A percentile compares a stretch with the other conserved stretches of the same genome.
phyloP scores from a whole-genome alignment of 148 eudicot genomes.

The Talinum fruticosum region DNA sequence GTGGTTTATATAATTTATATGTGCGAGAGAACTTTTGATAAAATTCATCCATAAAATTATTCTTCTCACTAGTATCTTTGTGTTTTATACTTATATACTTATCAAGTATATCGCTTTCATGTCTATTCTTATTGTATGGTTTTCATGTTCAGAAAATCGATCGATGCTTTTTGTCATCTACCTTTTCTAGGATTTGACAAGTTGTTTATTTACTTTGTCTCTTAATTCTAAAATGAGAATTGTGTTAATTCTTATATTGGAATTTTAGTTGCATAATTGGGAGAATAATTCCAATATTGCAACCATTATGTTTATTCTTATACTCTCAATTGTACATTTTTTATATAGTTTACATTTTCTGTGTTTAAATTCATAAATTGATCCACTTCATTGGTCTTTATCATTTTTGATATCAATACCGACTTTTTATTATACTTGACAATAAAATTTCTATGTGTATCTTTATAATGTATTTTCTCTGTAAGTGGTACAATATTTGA shows the following conservation, averaged over 20 bases:
- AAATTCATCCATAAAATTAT: constrained; percentile 5
- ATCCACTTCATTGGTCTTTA: no score
- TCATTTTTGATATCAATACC: no score
- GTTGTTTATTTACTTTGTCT: not conserved
- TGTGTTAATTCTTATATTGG: not conserved
- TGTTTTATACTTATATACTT: constrained; percentile 15
- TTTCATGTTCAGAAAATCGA: constrained; percentile 16
- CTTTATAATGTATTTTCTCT: no score
- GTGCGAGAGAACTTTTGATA: not conserved
- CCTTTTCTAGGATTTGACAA: constrained; percentile 21
- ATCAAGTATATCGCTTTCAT: constrained; percentile 7
- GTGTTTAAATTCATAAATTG: no score
- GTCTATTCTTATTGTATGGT: constrained; percentile 17
- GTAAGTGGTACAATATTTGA: no score
- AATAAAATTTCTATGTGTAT: no score
- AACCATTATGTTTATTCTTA: not conserved
- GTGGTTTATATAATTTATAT: not conserved
- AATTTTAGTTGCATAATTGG: not conserved
- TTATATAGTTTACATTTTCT: no score
- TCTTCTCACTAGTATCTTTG: constrained; percentile 10
- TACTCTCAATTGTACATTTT: no score
- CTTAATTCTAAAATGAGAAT: not conserved
- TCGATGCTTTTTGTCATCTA: constrained; percentile 11
- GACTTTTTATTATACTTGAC: no score
- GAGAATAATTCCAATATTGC: not conserved